Conservation (phyloP, 805 yeast genomes). For the Kuraishia piskuri region DNA sequence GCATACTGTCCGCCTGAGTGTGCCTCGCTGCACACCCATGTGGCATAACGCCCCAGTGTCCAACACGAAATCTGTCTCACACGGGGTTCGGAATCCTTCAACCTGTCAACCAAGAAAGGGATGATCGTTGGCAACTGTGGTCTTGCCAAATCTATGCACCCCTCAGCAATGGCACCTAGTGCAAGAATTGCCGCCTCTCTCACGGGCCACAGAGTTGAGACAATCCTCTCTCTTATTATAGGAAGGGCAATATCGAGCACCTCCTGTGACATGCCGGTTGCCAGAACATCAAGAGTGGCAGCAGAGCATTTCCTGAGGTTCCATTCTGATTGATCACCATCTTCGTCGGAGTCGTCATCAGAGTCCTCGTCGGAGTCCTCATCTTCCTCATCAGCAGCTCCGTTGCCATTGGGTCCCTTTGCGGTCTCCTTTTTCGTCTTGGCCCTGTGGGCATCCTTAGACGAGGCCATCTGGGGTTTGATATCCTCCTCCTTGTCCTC, state of each 20-base stretch:
- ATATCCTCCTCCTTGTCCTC: slow-evolving; percentile 87
- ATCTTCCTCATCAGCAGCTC: slow-evolving; percentile 19
- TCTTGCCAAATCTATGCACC: slow-evolving; percentile 65
- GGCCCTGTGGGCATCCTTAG: slow-evolving; percentile 35
- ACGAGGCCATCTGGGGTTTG: slow-evolving; percentile 68
- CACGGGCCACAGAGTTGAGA: slow-evolving; percentile 72
- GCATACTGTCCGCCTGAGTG: slow-evolving; percentile 53
- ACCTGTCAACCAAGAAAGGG: slow-evolving; percentile 76
- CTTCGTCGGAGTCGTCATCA: slow-evolving; percentile 68
- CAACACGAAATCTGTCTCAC: slow-evolving; percentile 93
- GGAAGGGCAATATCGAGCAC: slow-evolving; percentile 69
- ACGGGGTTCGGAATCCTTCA: slow-evolving; percentile 68
- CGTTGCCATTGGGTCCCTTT: slow-evolving; percentile 6
- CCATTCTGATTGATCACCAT: slow-evolving; percentile 71
- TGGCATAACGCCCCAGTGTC: slow-evolving; percentile 81
- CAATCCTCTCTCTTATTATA: slow-evolving; percentile 59
- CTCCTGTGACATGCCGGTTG: slow-evolving; percentile 56
- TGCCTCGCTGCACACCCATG: slow-evolving; percentile 74
- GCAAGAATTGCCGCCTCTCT: slow-evolving; percentile 93
- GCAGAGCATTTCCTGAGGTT: slow-evolving; percentile 90
- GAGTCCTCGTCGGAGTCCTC: slow-evolving; percentile 51
- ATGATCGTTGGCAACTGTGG: slow-evolving; percentile 72
- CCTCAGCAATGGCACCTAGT: slow-evolving; percentile 90
- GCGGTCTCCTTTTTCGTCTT: slow-evolving; percentile 11
- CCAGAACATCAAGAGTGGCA: slow-evolving; percentile 78